phyloP scores from a whole-genome alignment of 139 green algal species.

The Auxenochlorella pyrenoidosa region DNA sequence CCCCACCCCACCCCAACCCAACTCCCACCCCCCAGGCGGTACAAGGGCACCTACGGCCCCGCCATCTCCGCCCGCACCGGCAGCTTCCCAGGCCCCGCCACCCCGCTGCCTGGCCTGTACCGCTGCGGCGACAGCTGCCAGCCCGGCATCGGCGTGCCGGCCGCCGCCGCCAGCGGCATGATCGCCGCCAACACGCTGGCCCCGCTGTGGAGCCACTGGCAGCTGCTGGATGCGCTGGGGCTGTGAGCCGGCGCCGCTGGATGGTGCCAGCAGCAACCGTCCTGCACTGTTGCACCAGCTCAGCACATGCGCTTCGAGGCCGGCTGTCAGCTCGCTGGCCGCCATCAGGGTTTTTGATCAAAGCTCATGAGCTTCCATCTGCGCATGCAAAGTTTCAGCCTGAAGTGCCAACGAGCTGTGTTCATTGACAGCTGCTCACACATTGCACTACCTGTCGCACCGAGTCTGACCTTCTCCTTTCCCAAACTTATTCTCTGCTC shows the following conservation, averaged over 20 bases:
- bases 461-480: too few species aligned
- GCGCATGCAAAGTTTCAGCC: too few species aligned
- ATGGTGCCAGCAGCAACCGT: not conserved
- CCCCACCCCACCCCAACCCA: too few species aligned
- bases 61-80: not conserved
- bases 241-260: slow-evolving; percentile 16
- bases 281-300: not conserved
- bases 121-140: slow-evolving; percentile 42
- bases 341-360: too few species aligned
- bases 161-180: slow-evolving; percentile 84
- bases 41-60: slow-evolving; percentile 84
- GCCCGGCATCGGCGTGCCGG: slow-evolving; percentile 89
- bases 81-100: slow-evolving; percentile 20
- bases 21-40: slow-evolving; percentile 45
- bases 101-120: slow-evolving; percentile 56
- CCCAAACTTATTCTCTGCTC: too few species aligned
- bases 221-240: slow-evolving; percentile 73
- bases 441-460: too few species aligned
- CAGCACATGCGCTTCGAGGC: too few species aligned
- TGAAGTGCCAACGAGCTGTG: too few species aligned
- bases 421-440: too few species aligned
- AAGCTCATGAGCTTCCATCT: too few species aligned
- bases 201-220: slow-evolving; percentile 75
- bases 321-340: too few species aligned
- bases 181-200: slow-evolving; percentile 87